phyloP scores from a whole-genome alignment of 192 early-diverging fungal genomes.

The Gonapodya prolifera region DNA sequence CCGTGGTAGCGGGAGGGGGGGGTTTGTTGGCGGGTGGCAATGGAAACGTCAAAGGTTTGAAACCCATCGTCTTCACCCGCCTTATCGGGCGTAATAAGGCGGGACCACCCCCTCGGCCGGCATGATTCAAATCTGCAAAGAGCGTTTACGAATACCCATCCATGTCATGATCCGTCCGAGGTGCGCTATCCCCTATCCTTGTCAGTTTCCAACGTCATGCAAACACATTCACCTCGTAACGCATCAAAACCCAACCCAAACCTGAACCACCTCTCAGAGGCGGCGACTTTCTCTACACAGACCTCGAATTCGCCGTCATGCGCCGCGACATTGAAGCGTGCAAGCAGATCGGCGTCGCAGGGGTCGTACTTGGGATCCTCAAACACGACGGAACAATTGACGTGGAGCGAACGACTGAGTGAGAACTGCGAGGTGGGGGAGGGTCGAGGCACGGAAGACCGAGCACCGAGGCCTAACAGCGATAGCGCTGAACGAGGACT shows the following conservation, averaged over 20 bases:
- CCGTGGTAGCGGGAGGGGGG: constrained; percentile 37
- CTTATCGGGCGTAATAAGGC: too few relatives aligned
- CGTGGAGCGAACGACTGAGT: constrained; percentile 24
- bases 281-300: constrained; percentile 47
- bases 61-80: too few relatives aligned
- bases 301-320: constrained; percentile 35
- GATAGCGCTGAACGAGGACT: background rate
- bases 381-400: constrained; percentile 41
- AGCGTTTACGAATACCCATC: constrained; percentile 33
- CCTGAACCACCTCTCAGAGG: constrained; percentile 27
- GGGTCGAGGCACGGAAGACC: background rate
- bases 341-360: constrained; percentile 30
- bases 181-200: constrained; percentile 9
- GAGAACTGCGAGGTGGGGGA: too few relatives aligned
- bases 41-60: background rate
- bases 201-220: background rate
- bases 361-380: constrained; percentile 53
- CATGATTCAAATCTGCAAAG: constrained; percentile 20
- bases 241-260: background rate
- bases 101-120: constrained; percentile 12
- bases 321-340: constrained; percentile 22
- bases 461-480: background rate
- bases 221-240: background rate
- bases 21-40: constrained; percentile 8
- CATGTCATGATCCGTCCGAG: constrained; percentile 52